Conservation (phyloP, 192 early-diverging fungal species). For the Backusella tarrabulga region DNA sequence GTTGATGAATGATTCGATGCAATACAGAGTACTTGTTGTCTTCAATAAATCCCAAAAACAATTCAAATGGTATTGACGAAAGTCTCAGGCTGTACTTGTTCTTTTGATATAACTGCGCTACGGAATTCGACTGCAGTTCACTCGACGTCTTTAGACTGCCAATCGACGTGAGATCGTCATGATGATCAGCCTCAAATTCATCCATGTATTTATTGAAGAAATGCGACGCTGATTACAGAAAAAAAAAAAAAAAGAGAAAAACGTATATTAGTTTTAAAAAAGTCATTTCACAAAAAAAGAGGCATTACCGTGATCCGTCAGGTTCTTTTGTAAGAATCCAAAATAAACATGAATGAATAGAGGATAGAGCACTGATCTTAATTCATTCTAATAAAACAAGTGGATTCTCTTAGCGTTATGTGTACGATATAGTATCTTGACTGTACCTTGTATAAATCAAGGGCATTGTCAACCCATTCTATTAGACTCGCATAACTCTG, state of each 20-base stretch:
- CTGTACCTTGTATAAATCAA: constrained; percentile 86
- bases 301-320: constrained; percentile 25
- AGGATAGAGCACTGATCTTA: constrained; percentile 81
- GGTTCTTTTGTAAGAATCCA: constrained; percentile 66
- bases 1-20: constrained; percentile 87
- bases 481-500: constrained; percentile 71
- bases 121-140: constrained; percentile 74
- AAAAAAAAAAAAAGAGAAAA: background rate
- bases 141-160: constrained; percentile 58
- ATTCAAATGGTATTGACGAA: constrained; percentile 80
- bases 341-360: constrained; percentile 89
- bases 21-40: constrained; percentile 86
- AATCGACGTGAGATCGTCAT: constrained; percentile 68
- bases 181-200: constrained; percentile 68
- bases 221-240: background rate
- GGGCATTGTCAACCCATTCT: constrained; percentile 86
- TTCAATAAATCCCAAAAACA: constrained; percentile 85
- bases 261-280: background rate
- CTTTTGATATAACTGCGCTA: constrained; percentile 69
- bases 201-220: constrained; percentile 72
- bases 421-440: background rate
- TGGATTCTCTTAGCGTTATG: background rate
- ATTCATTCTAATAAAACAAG: constrained; percentile 59
- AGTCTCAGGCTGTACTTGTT: constrained; percentile 84
- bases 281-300: background rate